A percentile compares a stretch with the other conserved stretches of the same genome.
phyloP scores from a whole-genome alignment of 2,329 filamentous ascomycete species.

The Hymenoscyphus scutula region DNA sequence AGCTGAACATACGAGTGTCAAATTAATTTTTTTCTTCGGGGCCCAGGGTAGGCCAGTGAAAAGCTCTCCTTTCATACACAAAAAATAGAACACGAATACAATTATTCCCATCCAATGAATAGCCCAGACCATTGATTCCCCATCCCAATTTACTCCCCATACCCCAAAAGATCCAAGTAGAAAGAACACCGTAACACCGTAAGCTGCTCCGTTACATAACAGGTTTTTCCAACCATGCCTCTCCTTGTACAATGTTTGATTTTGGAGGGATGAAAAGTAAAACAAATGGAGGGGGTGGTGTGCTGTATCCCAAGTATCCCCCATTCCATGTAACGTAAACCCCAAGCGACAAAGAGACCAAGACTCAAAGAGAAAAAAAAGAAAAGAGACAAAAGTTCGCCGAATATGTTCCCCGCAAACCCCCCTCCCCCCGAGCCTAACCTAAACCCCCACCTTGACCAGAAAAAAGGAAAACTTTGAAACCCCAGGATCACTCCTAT shows the following conservation, averaged over 20 bases:
- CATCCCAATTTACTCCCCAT: background rate
- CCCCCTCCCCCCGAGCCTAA: background rate
- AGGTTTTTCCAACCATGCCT: background rate
- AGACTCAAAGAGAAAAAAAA: no score
- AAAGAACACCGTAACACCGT: background rate
- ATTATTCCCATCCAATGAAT: background rate
- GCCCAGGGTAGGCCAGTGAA: background rate
- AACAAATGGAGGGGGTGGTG: background rate
- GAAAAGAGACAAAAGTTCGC: background rate
- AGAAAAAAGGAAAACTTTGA: background rate
- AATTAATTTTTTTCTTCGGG: no score
- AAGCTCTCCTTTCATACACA: background rate
- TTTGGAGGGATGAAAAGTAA: background rate
- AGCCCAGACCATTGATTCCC: background rate
- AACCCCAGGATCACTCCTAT: slow-evolving; percentile 2
- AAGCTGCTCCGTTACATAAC: background rate
- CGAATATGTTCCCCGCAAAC: background rate
- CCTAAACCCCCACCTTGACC: background rate
- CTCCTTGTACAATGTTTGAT: background rate
- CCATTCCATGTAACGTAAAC: slow-evolving; percentile 2
- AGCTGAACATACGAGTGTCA: background rate
- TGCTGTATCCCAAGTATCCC: background rate
- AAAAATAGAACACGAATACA: background rate
- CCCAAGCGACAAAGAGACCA: background rate
- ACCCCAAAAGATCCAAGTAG: background rate